Percentiles rank a stretch among this genome's conserved stretches.
These are phyloP conservation scores for Allomyces macrogynus DNA, from an alignment of 192 early-diverging fungal genomes.

Conservation along the genomic window DNA sequence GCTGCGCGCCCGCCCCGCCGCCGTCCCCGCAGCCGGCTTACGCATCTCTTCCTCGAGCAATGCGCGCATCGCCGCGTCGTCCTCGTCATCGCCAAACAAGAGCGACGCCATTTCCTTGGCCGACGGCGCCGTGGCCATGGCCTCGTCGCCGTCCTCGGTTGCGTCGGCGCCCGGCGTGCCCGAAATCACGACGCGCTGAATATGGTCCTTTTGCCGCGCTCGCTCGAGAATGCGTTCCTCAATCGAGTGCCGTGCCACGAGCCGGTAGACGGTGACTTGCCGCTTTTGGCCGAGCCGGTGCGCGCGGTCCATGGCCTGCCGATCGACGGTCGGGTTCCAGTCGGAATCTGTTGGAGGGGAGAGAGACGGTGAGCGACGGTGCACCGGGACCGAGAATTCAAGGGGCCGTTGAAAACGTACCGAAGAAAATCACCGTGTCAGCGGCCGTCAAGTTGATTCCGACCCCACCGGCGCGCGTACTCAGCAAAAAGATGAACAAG, in stretches of 20 bases:
- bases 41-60: background rate
- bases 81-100: constrained; percentile 52
- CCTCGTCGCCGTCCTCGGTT: background rate
- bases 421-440: constrained; percentile 73
- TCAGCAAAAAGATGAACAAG: constrained; percentile 67
- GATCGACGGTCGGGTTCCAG: constrained; percentile 67
- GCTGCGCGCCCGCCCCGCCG: too few species aligned
- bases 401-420: too few species aligned
- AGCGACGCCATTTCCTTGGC: constrained; percentile 70
- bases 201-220: constrained; percentile 77
- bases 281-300: constrained; percentile 68
- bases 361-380: too few species aligned
- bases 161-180: constrained; percentile 38
- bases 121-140: background rate
- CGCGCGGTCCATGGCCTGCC: constrained; percentile 62
- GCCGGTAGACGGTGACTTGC: constrained; percentile 63
- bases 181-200: constrained; percentile 80
- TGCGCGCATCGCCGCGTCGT: background rate
- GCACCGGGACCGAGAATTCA: too few species aligned
- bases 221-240: constrained; percentile 63
- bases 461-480: constrained; percentile 66
- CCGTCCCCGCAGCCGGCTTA: background rate
- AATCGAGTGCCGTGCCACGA: constrained; percentile 61
- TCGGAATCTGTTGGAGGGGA: constrained; percentile 24
- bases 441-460: constrained; percentile 82